Evolutionary conservation across 106 monocot species (phyloP), one percentile per base, ranked within the genome.

Genomic region (Dactylorhiza incarnata): DNA sequence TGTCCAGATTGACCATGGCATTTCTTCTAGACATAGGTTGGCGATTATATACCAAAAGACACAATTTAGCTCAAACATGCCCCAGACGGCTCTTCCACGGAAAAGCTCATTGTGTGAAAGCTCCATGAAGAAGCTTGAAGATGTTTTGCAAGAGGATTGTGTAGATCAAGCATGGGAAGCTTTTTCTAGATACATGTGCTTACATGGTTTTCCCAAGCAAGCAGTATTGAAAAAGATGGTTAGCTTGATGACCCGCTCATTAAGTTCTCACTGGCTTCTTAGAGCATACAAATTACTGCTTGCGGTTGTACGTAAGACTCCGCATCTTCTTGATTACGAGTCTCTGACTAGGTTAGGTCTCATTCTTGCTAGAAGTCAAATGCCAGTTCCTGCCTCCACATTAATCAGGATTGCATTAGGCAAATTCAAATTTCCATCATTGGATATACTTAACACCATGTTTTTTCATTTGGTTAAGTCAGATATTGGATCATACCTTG

Each of bases 401-500:
- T 65, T 94, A 73, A 29, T 91, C 2, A 85, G 91, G 67, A 67
- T 89, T 26, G 58, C 91, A 69, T 63, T 91, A 49, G 88, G 86
- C 69, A 82, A 68, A 29, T 82, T 77, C 16, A 85, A 73, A 17
- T 55, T 83, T 74, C 86, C 86, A 45, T 53, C 84, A 14, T 6
- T 83, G 37, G 81, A 91, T 87, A 53, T 85, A 71, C 83, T 77
- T 77, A 75, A 59, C 69, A 72, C 77, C 22, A 49, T 88, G 48
- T 82, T 91, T 74, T 71, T 80, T 62, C 91, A 94, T 78, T 69
- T 94, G 73, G 91, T 88, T 20, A 91, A 86, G 86, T 82, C 94
- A 72, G 78, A 83, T 78, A 75, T 80, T 46, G 91, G 97, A 7
- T 91, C 87, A 7, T 83, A 74, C 68, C 79, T 91, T 75, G 94